A percentile compares a stretch with the other conserved stretches of the same genome.
These are phyloP conservation scores for Tulasnella sp. DNA, from an alignment of 768 basidiomycete genomes.

Conservation along the genomic window DNA sequence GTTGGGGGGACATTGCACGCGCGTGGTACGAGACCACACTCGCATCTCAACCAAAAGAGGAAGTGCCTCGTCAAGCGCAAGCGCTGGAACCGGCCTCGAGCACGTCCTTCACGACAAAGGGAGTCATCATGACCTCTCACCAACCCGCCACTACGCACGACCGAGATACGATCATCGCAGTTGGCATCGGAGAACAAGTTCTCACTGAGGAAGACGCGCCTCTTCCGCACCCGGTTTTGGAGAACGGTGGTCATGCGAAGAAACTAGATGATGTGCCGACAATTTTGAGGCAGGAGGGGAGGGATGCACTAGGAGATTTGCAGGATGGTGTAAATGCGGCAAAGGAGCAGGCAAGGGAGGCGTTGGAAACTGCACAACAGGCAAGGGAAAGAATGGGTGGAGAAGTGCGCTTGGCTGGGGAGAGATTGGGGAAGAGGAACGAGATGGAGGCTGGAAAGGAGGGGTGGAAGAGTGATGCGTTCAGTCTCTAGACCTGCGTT, in stretches of 20 bases:
- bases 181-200: slow-evolving; percentile 7
- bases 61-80: neutral
- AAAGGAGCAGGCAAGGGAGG: neutral
- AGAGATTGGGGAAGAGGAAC: neutral
- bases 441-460: neutral
- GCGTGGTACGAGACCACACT: neutral
- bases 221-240: neutral
- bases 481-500: neutral
- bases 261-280: neutral
- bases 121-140: slow-evolving; percentile 1
- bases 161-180: slow-evolving; percentile 11
- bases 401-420: neutral
- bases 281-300: neutral
- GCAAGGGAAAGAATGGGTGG: neutral
- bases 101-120: slow-evolving; percentile 2
- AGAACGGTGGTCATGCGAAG: neutral
- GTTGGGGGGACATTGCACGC: neutral
- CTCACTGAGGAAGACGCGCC: slow-evolving; percentile 2
- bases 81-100: neutral
- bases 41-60: neutral
- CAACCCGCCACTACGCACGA: slow-evolving; percentile 3
- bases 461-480: neutral
- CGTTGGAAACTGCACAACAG: neutral
- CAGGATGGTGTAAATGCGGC: neutral
- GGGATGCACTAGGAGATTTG: neutral